Percentiles rank a stretch among this genome's conserved stretches.
These are phyloP conservation scores for Cryphonectria japonica DNA, from an alignment of 2,329 filamentous ascomycete genomes.

Conservation along the genomic window DNA sequence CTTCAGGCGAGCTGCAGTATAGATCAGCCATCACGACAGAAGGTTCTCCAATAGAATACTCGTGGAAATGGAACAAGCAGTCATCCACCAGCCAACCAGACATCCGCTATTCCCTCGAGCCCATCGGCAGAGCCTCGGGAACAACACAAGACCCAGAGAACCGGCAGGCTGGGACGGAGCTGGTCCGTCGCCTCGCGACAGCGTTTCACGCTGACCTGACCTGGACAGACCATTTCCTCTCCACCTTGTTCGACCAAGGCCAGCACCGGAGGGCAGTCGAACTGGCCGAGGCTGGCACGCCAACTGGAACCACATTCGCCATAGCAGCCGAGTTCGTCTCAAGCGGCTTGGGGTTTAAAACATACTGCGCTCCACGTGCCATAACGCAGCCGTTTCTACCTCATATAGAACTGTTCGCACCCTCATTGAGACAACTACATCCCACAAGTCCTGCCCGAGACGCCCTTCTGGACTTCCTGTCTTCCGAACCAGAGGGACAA, in stretches of 20 bases:
- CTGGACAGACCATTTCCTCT: constrained; percentile 5
- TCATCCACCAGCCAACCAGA: not conserved
- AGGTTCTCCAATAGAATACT: constrained; percentile 5
- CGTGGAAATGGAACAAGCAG: constrained; percentile 7
- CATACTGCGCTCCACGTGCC: constrained; percentile 4
- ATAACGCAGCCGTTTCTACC: not conserved
- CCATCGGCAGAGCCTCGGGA: not conserved
- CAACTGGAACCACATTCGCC: not conserved
- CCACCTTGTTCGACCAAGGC: not conserved
- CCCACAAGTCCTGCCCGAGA: not conserved
- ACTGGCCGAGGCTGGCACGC: not conserved
- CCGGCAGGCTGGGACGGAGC: not conserved
- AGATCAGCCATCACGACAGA: not conserved
- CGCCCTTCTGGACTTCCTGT: not conserved
- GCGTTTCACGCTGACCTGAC: not conserved
- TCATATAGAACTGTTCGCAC: not conserved
- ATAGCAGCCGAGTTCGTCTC: constrained; percentile 2
- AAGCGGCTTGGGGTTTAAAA: not conserved
- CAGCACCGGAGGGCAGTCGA: not conserved
- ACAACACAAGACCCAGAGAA: not conserved
- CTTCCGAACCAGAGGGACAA: not conserved
- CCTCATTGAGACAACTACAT: not conserved
- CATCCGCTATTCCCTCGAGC: constrained; percentile 2
- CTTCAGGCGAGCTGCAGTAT: not conserved
- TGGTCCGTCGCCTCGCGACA: not conserved